A percentile compares a stretch with the other conserved stretches of the same genome.
These are phyloP conservation scores for Chloris gayana DNA, from an alignment of 176 grass and related monocot genomes.

Conservation along the genomic window DNA sequence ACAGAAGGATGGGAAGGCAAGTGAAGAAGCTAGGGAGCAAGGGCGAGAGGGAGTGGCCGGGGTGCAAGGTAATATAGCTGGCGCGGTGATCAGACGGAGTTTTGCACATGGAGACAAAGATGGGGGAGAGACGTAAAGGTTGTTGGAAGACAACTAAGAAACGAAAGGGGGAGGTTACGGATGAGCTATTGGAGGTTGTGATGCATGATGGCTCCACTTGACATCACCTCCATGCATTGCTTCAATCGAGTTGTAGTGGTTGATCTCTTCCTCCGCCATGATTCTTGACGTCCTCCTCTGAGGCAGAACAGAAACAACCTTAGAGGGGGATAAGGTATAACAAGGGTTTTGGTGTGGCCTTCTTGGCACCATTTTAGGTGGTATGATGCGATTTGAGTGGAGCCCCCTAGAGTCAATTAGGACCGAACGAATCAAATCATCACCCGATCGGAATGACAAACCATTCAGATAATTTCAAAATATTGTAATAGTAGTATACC, in stretches of 20 bases:
- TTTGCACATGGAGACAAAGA: slow-evolving; percentile 53
- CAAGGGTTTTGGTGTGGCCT: not conserved
- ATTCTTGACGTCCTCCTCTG: too few relatives aligned
- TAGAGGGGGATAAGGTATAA: not conserved
- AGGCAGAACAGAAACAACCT: not conserved
- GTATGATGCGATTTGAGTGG: not conserved
- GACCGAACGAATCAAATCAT: not conserved
- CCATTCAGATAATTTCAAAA: not conserved
- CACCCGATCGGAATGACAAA: not conserved
- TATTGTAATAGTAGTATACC: not conserved
- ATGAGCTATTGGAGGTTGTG: slow-evolving; percentile 66
- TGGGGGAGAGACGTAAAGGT: slow-evolving; percentile 19
- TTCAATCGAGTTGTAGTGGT: slow-evolving; percentile 10
- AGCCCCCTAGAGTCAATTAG: not conserved
- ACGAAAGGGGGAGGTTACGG: slow-evolving; percentile 30
- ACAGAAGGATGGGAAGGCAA: slow-evolving; percentile 8
- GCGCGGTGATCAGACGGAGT: slow-evolving; percentile 15
- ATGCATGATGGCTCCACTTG: slow-evolving; percentile 52
- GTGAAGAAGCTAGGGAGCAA: slow-evolving; percentile 32
- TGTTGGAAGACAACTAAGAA: not conserved
- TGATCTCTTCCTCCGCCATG: slow-evolving; percentile 34
- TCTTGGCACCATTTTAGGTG: not conserved
- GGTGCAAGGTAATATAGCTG: slow-evolving; percentile 49
- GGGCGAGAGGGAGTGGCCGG: slow-evolving; percentile 40
- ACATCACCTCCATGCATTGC: slow-evolving; percentile 38